A percentile compares a stretch with the other conserved stretches of the same genome.
Evolutionary conservation across 306 rosid genomes (phyloP).

Genomic region (Senna siamea): DNA sequence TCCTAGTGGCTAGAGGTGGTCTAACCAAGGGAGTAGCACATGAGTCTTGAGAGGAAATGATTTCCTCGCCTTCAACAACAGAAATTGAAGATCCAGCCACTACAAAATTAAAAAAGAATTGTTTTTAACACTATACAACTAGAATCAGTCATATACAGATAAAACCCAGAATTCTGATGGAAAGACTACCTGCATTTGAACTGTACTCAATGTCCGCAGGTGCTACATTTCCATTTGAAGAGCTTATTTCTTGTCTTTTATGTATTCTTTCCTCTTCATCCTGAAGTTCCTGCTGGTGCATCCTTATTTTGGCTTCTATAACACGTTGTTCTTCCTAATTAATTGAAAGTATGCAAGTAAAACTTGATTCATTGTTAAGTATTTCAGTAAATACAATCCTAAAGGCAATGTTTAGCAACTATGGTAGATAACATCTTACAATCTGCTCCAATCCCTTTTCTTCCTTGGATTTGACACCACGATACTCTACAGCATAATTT

Average conservation of each 20-base stretch:
- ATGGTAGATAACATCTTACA: constrained; percentile 54
- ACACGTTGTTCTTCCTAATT: constrained; percentile 96
- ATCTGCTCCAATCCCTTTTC: constrained; percentile 92
- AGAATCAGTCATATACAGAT: constrained; percentile 11
- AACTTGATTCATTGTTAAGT: constrained; percentile 18
- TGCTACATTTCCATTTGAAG: constrained; percentile 53
- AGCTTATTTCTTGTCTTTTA: constrained; percentile 67
- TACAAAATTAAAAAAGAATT: constrained; percentile 39
- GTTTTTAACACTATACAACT: not conserved
- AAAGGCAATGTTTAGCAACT: constrained; percentile 21
- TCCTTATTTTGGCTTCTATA: constrained; percentile 97
- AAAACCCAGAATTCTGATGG: constrained; percentile 15
- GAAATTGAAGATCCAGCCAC: constrained; percentile 62
- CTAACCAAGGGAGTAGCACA: constrained; percentile 56
- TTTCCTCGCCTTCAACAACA: constrained; percentile 71
- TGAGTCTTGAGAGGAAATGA: constrained; percentile 67
- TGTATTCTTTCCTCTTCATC: constrained; percentile 93
- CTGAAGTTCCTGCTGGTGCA: constrained; percentile 81
- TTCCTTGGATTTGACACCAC: constrained; percentile 95
- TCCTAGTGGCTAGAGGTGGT: constrained; percentile 58
- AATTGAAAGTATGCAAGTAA: constrained; percentile 30
- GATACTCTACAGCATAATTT: constrained; percentile 96
- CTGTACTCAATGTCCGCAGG: constrained; percentile 55
- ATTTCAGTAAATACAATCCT: constrained; percentile 30
- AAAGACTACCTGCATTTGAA: constrained; percentile 70